phyloP scores from a whole-genome alignment of 257 asterid species.

The Solanum clarkiae region DNA sequence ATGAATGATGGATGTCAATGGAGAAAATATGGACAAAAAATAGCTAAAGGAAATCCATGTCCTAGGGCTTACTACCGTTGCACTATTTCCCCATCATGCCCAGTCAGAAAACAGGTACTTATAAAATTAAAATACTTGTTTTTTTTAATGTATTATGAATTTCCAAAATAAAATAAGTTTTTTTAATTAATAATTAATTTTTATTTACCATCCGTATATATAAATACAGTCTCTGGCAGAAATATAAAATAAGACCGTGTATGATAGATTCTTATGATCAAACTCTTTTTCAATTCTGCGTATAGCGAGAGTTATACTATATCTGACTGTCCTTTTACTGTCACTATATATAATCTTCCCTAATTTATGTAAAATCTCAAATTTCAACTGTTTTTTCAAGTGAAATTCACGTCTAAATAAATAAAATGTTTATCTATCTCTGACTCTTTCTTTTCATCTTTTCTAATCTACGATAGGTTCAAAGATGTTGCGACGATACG shows the following conservation, averaged over 20 bases:
- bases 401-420: not conserved
- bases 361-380: too few species aligned
- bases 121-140: too few species aligned
- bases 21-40: conserved; percentile 55
- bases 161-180: not conserved
- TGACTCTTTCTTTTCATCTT: not conserved
- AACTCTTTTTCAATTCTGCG: too few species aligned
- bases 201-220: not conserved
- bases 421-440: not conserved
- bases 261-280: too few species aligned
- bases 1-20: conserved; percentile 46
- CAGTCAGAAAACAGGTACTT: conserved; percentile 38
- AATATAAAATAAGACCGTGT: too few species aligned
- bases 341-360: too few species aligned
- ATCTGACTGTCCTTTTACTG: too few species aligned
- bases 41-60: conserved; percentile 46
- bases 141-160: too few species aligned
- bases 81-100: conserved; percentile 33
- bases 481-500: conserved; percentile 39
- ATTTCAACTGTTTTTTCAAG: not conserved
- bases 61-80: conserved; percentile 57
- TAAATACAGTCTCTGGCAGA: too few species aligned
- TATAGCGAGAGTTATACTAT: too few species aligned
- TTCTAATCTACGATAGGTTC: conserved; percentile 19
- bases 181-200: not conserved